Evolutionary conservation across 257 asterid species (phyloP).

Genomic region (Nicotiana sylvestris): DNA sequence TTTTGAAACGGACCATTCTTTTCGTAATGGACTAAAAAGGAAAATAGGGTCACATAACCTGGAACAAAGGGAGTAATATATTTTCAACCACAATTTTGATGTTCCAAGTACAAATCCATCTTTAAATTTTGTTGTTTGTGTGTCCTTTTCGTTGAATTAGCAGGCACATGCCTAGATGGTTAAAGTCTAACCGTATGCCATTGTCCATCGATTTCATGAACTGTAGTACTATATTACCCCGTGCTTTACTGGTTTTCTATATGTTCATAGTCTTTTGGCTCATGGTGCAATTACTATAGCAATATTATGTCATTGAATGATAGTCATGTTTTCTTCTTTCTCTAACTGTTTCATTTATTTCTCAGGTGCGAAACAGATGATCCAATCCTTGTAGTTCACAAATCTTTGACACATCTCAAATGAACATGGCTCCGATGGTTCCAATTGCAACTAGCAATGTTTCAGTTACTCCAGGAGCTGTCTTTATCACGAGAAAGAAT

Average conservation of each 20-base stretch:
- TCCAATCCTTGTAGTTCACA: slow-evolving; percentile 23
- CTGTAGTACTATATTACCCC: not conserved
- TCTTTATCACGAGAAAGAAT: slow-evolving; percentile 34
- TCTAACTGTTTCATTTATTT: not conserved
- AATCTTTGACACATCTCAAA: slow-evolving; percentile 20
- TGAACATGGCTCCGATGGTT: slow-evolving; percentile 53
- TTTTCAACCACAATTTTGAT: not conserved
- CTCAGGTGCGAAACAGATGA: slow-evolving; percentile 42
- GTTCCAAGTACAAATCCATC: not conserved
- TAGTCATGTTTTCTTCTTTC: not conserved
- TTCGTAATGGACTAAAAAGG: no score
- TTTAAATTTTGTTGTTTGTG: not conserved
- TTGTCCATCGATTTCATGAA: not conserved
- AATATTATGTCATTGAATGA: not conserved
- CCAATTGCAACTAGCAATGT: slow-evolving; percentile 40
- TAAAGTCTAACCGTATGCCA: not conserved
- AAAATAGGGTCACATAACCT: no score
- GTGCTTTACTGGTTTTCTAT: not conserved
- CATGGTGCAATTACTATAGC: not conserved
- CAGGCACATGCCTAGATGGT: not conserved
- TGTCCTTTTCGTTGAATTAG: not conserved
- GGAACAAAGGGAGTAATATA: no score
- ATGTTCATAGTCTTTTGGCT: not conserved
- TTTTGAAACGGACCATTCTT: no score
- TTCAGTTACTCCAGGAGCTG: slow-evolving; percentile 41